These are phyloP conservation scores for Quercus gilva DNA, from an alignment of 306 rosid genomes.

Conservation along the genomic window DNA sequence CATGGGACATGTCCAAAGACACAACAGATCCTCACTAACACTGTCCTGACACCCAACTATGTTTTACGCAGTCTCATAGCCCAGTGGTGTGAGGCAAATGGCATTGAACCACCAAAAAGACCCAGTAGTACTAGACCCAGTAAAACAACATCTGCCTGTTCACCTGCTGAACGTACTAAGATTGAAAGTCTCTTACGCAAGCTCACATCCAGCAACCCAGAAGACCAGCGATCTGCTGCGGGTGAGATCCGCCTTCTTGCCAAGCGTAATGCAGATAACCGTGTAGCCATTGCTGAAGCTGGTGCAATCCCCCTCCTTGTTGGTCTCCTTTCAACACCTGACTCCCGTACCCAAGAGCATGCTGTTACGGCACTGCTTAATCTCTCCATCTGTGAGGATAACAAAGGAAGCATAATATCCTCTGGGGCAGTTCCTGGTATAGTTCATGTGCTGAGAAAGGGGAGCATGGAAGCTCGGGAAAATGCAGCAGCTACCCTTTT, in stretches of 20 bases:
- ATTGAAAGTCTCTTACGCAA: conserved; percentile 67
- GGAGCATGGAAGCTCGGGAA: conserved; percentile 99
- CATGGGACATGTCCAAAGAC: conserved; percentile 95
- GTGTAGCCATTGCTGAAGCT: conserved; percentile 97
- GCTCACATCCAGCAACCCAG: conserved; percentile 64
- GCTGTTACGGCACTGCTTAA: conserved; percentile 97
- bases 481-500: conserved; percentile 98
- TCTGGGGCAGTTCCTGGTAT: conserved; percentile 93
- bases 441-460: conserved; percentile 84
- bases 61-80: conserved; percentile 90
- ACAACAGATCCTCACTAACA: conserved; percentile 68
- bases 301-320: conserved; percentile 96
- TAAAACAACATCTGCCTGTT: conserved; percentile 64
- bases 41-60: conserved; percentile 86
- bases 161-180: conserved; percentile 75
- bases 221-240: conserved; percentile 86
- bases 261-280: conserved; percentile 93
- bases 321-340: conserved; percentile 65
- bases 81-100: conserved; percentile 99
- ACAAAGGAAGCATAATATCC: conserved; percentile 82
- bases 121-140: conserved; percentile 58
- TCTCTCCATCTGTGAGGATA: conserved; percentile 89
- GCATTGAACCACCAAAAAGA: conserved; percentile 88
- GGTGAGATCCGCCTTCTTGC: conserved; percentile 98
- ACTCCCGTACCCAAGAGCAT: conserved; percentile 95